These are phyloP conservation scores for Xylaria sp. DNA, from an alignment of 2,329 filamentous ascomycete genomes.

Conservation along the genomic window DNA sequence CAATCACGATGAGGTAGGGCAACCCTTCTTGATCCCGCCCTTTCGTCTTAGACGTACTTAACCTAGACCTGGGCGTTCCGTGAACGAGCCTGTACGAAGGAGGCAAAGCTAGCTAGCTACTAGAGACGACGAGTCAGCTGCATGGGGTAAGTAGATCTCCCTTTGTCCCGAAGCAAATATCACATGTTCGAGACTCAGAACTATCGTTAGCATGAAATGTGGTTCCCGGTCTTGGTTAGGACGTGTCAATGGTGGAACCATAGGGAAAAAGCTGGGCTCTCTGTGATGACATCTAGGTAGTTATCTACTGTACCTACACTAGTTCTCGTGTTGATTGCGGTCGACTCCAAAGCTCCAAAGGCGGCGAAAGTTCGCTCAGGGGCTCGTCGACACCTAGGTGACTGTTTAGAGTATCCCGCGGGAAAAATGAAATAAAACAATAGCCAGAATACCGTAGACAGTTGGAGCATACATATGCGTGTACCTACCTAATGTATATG, in stretches of 20 bases:
- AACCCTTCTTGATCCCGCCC: slow-evolving; percentile 9
- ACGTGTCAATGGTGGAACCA: slow-evolving; percentile 16
- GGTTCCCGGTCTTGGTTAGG: neutral
- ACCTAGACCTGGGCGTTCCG: neutral
- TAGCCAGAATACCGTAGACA: neutral
- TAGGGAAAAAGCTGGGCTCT: neutral
- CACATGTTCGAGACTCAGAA: slow-evolving; percentile 32
- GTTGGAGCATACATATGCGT: neutral
- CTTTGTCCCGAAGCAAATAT: slow-evolving; percentile 26
- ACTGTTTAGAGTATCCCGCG: neutral
- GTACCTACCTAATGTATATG: neutral
- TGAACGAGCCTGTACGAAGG: slow-evolving; percentile 31
- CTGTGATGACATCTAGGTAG: neutral
- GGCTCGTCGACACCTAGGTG: neutral
- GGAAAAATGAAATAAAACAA: neutral
- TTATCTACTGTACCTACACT: neutral
- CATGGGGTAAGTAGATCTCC: slow-evolving; percentile 28
- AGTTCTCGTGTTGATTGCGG: neutral
- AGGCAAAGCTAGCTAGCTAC: slow-evolving; percentile 37
- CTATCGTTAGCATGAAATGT: slow-evolving; percentile 24
- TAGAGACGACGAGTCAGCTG: slow-evolving; percentile 40
- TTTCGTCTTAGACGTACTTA: neutral
- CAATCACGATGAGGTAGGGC: slow-evolving; percentile 37
- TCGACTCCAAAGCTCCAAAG: neutral
- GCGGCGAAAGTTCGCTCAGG: neutral